These are phyloP conservation scores for Arthrocladium fulminans DNA, from an alignment of 2,329 filamentous ascomycete genomes.

Conservation along the genomic window DNA sequence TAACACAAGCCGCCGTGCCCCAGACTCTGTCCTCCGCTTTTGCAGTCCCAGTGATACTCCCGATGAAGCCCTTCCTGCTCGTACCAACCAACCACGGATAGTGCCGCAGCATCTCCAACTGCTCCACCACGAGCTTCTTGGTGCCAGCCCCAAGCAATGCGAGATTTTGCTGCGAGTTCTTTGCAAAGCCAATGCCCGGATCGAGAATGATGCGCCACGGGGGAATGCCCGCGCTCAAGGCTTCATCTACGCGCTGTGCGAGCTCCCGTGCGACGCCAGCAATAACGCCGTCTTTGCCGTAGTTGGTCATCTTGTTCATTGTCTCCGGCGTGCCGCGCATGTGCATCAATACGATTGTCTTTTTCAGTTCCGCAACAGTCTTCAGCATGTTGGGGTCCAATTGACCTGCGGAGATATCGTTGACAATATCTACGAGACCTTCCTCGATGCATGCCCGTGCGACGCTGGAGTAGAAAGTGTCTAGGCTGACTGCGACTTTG, in stretches of 20 bases:
- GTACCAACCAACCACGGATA: slow-evolving; percentile 84
- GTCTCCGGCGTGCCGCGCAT: slow-evolving; percentile 81
- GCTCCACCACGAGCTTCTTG: slow-evolving; percentile 47
- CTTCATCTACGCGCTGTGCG: slow-evolving; percentile 58
- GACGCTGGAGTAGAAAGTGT: slow-evolving; percentile 83
- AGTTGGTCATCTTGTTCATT: slow-evolving; percentile 63
- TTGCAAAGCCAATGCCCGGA: slow-evolving; percentile 90
- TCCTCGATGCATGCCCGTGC: slow-evolving; percentile 65
- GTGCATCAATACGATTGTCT: slow-evolving; percentile 80
- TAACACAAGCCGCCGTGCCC: slow-evolving; percentile 83
- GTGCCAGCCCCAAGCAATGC: slow-evolving; percentile 62
- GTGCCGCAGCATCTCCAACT: slow-evolving; percentile 52
- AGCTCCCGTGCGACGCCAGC: slow-evolving; percentile 60
- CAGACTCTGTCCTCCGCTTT: slow-evolving; percentile 62
- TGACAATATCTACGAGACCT: slow-evolving; percentile 77
- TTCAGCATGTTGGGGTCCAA: slow-evolving; percentile 74
- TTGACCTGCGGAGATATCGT: slow-evolving; percentile 79
- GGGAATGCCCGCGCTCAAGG: slow-evolving; percentile 71
- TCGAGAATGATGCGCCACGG: slow-evolving; percentile 94
- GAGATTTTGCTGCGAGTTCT: slow-evolving; percentile 70
- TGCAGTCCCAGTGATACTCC: slow-evolving; percentile 65
- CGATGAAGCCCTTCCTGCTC: slow-evolving; percentile 85
- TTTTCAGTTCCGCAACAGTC: slow-evolving; percentile 67
- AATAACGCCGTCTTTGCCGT: slow-evolving; percentile 57
- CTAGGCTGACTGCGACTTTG: slow-evolving; percentile 69